Percentiles rank a stretch among this genome's conserved stretches.
These are phyloP conservation scores for Cercophora newfieldiana DNA, from an alignment of 495 filamentous ascomycete genomes.

Conservation along the genomic window DNA sequence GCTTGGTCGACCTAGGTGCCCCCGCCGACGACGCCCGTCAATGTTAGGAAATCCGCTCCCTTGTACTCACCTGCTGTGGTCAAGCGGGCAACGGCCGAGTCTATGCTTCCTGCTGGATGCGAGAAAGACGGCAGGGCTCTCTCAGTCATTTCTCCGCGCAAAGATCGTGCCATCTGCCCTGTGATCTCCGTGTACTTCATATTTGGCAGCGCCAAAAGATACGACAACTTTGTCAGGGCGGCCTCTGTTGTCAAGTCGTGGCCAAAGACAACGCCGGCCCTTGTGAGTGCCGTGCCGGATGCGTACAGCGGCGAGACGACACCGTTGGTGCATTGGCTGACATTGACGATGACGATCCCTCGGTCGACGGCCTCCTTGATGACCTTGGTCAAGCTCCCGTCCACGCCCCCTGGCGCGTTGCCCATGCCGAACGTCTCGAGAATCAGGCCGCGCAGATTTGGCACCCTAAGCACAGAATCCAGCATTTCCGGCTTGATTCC, in stretches of 20 bases:
- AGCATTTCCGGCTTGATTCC: conserved; percentile 96
- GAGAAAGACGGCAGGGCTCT: conserved; percentile 61
- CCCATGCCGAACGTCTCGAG: conserved; percentile 96
- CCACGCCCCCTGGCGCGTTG: conserved; percentile 83
- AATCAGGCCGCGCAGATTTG: conserved; percentile 78
- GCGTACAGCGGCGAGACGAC: conserved; percentile 91
- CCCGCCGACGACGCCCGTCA: background rate
- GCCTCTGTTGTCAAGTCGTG: conserved; percentile 93
- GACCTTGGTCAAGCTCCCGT: conserved; percentile 79
- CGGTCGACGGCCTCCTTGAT: conserved; percentile 73
- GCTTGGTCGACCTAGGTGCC: background rate
- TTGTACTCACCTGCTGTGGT: conserved; percentile 33
- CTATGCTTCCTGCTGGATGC: conserved; percentile 61
- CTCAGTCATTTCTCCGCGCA: conserved; percentile 88
- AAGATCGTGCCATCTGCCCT: conserved; percentile 67
- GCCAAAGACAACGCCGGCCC: conserved; percentile 88
- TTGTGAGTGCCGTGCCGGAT: conserved; percentile 81
- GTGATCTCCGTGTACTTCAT: conserved; percentile 63
- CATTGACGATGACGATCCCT: conserved; percentile 87
- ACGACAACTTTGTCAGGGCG: conserved; percentile 90
- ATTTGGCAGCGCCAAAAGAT: conserved; percentile 71
- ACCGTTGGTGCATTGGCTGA: conserved; percentile 88
- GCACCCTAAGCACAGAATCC: conserved; percentile 78
- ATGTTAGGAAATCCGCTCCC: background rate
- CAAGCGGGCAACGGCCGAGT: conserved; percentile 33